A percentile compares a stretch with the other conserved stretches of the same genome.
phyloP scores from a whole-genome alignment of 768 basidiomycete species.

The Tylopilus subfusipes region DNA sequence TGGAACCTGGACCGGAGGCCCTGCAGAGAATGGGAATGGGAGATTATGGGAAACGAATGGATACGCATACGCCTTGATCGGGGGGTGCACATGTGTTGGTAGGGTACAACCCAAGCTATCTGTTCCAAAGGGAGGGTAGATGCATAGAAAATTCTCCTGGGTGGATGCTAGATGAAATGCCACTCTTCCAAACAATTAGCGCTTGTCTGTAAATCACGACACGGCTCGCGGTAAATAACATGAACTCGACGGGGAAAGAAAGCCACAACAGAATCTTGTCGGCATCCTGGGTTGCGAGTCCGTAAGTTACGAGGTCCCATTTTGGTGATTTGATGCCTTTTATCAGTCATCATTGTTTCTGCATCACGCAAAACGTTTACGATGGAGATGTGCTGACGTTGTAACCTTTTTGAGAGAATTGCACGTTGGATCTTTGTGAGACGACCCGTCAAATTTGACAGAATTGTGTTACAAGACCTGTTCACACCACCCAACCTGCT shows the following conservation, averaged over 20 bases:
- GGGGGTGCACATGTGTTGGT: slow-evolving; percentile 26
- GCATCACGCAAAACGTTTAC: slow-evolving; percentile 17
- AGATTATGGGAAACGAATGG: slow-evolving; percentile 35
- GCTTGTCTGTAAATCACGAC: neutral
- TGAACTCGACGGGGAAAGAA: slow-evolving; percentile 6
- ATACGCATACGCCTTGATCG: slow-evolving; percentile 34
- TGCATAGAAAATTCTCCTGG: slow-evolving; percentile 34
- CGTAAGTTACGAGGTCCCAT: slow-evolving; percentile 34
- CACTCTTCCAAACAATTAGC: slow-evolving; percentile 24
- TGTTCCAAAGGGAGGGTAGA: slow-evolving; percentile 25
- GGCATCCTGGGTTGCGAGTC: slow-evolving; percentile 25
- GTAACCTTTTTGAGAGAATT: slow-evolving; percentile 41
- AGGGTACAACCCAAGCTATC: slow-evolving; percentile 19
- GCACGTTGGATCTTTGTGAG: neutral
- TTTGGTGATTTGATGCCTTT: neutral
- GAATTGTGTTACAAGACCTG: slow-evolving; percentile 25
- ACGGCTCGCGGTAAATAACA: slow-evolving; percentile 28
- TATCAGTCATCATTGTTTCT: slow-evolving; percentile 9
- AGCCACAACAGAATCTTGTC: slow-evolving; percentile 11
- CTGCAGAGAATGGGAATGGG: slow-evolving; percentile 36
- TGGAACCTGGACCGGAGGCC: slow-evolving; percentile 28
- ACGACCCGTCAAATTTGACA: neutral
- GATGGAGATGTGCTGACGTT: slow-evolving; percentile 30
- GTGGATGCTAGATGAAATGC: slow-evolving; percentile 35
- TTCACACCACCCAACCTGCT: slow-evolving; percentile 35